These are phyloP conservation scores for Coemansia aciculifera DNA, from an alignment of 192 early-diverging fungal genomes.

Conservation along the genomic window DNA sequence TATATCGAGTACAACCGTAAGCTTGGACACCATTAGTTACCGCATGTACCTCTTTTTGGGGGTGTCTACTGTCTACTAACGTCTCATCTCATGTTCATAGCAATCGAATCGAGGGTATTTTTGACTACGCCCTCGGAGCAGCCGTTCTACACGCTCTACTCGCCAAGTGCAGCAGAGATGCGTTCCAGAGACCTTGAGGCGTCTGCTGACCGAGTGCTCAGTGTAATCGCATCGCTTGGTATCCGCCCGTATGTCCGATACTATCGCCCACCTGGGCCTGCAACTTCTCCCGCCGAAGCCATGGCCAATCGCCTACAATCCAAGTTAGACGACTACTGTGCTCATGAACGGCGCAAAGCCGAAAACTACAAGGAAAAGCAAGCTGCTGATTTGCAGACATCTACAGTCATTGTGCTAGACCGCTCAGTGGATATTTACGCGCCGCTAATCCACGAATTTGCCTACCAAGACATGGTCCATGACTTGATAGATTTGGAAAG, in stretches of 20 bases:
- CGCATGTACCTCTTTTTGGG: neutral
- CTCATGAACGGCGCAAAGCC: constrained; percentile 60
- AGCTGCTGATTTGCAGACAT: constrained; percentile 46
- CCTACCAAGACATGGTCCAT: constrained; percentile 96
- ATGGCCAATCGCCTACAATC: constrained; percentile 59
- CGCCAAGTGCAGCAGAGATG: constrained; percentile 33
- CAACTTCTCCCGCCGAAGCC: constrained; percentile 10
- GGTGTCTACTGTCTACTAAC: neutral
- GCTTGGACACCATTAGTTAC: neutral
- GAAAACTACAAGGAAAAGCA: constrained; percentile 61
- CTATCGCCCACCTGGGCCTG: constrained; percentile 25
- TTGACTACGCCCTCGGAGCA: constrained; percentile 51
- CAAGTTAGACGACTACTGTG: constrained; percentile 69
- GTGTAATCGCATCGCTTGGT: constrained; percentile 43
- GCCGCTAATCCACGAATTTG: constrained; percentile 94
- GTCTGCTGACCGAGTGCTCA: constrained; percentile 46
- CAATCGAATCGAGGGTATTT: constrained; percentile 54
- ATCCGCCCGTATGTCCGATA: constrained; percentile 45
- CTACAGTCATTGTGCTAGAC: constrained; percentile 85
- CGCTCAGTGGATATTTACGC: constrained; percentile 86
- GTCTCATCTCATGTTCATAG: constrained; percentile 17
- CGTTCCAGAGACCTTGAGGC: constrained; percentile 41
- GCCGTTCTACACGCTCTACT: constrained; percentile 55
- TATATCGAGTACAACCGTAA: constrained; percentile 57
- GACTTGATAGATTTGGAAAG: constrained; percentile 69